Evolutionary conservation across 768 basidiomycete species (phyloP), one percentile per base, ranked within the genome.

Genomic region (Boletus subcaerulescens): DNA sequence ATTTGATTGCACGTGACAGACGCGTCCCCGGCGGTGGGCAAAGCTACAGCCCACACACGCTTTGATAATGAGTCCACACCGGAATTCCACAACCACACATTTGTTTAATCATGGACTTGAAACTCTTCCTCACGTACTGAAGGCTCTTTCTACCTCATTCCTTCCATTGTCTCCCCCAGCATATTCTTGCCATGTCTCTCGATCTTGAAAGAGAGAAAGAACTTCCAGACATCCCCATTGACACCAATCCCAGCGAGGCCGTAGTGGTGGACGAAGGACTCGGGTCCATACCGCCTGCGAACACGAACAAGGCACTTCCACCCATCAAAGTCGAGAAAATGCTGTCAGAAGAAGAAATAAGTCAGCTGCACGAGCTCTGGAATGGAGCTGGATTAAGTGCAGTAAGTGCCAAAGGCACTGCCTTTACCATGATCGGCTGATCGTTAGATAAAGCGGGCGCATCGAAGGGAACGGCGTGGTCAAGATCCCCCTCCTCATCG

Each of bases 371-470:
- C 41, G 57, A 61, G 13, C 56, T 63, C 24, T 70, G 68, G 68
- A 67, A 70, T 12, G 68, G 45, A 9, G 64, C 68, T 1, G 60
- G 59, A 20, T 39, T 68, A 9, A 58, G 60, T 38, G 61, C 65
- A 12, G 70, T 64, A 22, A 46, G 60, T 55, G 20, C 26, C 40
- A 22, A 18, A 38, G 20, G 7, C 17, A 9, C 17, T 29, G 24
- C 11, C 42, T 20, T 13, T 6, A 22, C 9, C 18, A 2, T 15
- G 4, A 20, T n/a, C 10, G 39, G 15, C 12, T 59, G 43, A 65
- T 52, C 12, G 17, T 26, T 3, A 14, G n/a, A 17, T 39, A 50
- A 56, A 71, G 68, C 65, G 59, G 40, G 59, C 61, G 15, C 57
- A 67, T 52, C 68, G 64, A 48, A 65, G 47, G 54, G 57, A 57